phyloP scores from a whole-genome alignment of 2,329 filamentous ascomycete genomes.

The Penicillium sp. region DNA sequence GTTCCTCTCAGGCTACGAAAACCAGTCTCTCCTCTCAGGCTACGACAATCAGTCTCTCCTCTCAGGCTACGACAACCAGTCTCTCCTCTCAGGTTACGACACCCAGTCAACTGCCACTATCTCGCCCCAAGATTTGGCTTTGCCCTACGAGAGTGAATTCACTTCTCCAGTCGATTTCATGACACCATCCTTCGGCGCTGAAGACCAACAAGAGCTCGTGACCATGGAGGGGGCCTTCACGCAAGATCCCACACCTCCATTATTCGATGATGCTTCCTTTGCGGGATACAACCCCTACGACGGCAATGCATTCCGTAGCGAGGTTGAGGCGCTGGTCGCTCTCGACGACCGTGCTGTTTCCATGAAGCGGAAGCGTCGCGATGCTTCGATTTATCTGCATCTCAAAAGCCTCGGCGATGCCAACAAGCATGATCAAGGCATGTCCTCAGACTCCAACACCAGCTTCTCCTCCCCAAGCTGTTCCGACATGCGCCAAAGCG shows the following conservation, averaged over 20 bases:
- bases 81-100: conserved; percentile 30
- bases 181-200: conserved; percentile 26
- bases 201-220: conserved; percentile 23
- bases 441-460: conserved; percentile 31
- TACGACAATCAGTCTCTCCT: conserved; percentile 33
- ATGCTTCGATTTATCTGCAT: conserved; percentile 44
- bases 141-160: conserved; percentile 29
- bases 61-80: conserved; percentile 30
- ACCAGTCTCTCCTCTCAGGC: conserved; percentile 28
- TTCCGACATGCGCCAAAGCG: conserved; percentile 30
- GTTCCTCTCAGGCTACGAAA: conserved; percentile 29
- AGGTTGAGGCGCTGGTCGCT: conserved; percentile 42
- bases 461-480: conserved; percentile 35
- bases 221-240: conserved; percentile 20
- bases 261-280: conserved; percentile 17
- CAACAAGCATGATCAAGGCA: conserved; percentile 27
- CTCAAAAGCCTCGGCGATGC: conserved; percentile 40
- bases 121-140: conserved; percentile 30
- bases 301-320: conserved; percentile 26
- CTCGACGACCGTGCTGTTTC: conserved; percentile 36
- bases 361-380: conserved; percentile 43
- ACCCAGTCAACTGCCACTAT: conserved; percentile 33
- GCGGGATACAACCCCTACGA: conserved; percentile 20
- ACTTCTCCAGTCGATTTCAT: conserved; percentile 20
- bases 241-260: conserved; percentile 12